These are phyloP conservation scores for Paraphaeosphaeria minitans DNA, from an alignment of 2,329 filamentous ascomycete species.

Conservation along the genomic window DNA sequence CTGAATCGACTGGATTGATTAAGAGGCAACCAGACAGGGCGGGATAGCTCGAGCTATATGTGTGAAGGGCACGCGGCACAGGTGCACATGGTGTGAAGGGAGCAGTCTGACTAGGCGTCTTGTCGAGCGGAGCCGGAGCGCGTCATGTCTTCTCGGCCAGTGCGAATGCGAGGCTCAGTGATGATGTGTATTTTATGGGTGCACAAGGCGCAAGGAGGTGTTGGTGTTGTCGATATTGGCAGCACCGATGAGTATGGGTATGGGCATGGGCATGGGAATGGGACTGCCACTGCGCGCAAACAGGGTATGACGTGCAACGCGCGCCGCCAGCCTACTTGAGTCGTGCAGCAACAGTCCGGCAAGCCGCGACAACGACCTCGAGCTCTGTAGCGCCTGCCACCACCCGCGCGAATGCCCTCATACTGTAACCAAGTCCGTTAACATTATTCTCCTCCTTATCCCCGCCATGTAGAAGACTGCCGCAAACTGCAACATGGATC, in stretches of 20 bases:
- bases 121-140: conserved; percentile 1
- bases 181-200: background rate
- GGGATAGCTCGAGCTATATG: conserved; percentile 15
- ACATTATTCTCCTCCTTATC: conserved; percentile 1
- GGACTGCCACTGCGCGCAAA: background rate
- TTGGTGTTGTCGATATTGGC: conserved; percentile 3
- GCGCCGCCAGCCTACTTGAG: background rate
- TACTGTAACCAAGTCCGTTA: background rate
- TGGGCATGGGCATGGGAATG: background rate
- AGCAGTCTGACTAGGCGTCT: background rate
- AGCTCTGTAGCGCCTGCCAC: conserved; percentile 1
- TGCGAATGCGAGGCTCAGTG: background rate
- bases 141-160: background rate
- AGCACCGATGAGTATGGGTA: background rate
- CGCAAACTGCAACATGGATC: conserved; percentile 69
- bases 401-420: background rate
- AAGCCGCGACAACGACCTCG: conserved; percentile 7
- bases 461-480: conserved; percentile 32
- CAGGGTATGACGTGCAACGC: conserved; percentile 10
- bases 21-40: background rate
- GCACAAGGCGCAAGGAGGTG: background rate
- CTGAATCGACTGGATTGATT: conserved; percentile 10
- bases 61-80: conserved; percentile 15
- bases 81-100: conserved; percentile 15
- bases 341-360: background rate